phyloP scores from a whole-genome alignment of 345 rosid species.

The Hibiscus trionum region DNA sequence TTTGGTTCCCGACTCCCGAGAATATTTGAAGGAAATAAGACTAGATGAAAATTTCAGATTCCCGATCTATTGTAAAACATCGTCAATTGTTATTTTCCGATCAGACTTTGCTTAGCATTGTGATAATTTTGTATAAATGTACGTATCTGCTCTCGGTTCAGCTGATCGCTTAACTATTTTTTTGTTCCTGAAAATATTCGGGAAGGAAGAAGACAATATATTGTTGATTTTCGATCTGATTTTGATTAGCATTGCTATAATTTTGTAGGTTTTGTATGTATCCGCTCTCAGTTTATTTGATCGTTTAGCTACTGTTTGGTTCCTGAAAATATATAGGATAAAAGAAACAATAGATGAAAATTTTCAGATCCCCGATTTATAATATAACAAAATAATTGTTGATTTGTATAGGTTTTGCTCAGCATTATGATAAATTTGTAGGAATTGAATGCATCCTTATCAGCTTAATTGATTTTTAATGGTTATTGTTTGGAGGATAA shows the following conservation, averaged over 20 bases:
- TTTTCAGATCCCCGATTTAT: not conserved
- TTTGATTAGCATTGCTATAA: not conserved
- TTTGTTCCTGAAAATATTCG: not conserved
- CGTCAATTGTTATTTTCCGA: not conserved
- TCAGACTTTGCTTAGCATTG: not conserved
- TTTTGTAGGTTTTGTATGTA: not conserved
- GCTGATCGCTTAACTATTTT: not conserved
- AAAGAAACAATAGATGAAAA: not conserved
- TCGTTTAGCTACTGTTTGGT: not conserved
- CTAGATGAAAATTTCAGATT: not conserved
- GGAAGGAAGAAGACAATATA: not conserved
- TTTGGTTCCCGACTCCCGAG: not conserved
- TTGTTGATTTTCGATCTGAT: not conserved
- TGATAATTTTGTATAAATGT: not conserved
- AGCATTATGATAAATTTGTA: not conserved
- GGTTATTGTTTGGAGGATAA: not conserved
- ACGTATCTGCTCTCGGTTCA: not conserved
- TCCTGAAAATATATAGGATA: not conserved
- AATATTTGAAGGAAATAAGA: not conserved
- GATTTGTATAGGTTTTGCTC: not conserved
- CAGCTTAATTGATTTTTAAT: not conserved
- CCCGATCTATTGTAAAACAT: not conserved
- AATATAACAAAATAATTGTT: not conserved
- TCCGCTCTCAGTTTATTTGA: not conserved
- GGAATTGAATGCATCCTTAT: not conserved